phyloP scores from a whole-genome alignment of 257 asterid species.

The Euphrasia confusa region DNA sequence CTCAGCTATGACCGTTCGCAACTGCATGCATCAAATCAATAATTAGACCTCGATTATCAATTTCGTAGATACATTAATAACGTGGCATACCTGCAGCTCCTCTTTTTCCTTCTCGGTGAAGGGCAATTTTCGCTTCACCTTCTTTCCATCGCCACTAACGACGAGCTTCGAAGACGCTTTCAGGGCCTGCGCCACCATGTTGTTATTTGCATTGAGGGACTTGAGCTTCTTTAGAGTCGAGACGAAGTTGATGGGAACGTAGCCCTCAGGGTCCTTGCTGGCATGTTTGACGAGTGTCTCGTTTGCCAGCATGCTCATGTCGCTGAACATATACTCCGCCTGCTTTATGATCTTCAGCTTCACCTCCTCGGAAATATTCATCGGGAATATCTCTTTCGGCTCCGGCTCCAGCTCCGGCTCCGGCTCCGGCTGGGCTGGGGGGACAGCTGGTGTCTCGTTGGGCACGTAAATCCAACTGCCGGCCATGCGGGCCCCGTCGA shows the following conservation, averaged over 20 bases:
- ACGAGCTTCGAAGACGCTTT: slow-evolving; percentile 58
- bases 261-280: slow-evolving; percentile 74
- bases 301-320: slow-evolving; percentile 92
- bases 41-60: not conserved
- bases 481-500: slow-evolving; percentile 29
- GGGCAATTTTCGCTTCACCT: slow-evolving; percentile 62
- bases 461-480: slow-evolving; percentile 45
- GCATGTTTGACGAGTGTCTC: slow-evolving; percentile 78
- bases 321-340: slow-evolving; percentile 96
- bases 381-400: no score
- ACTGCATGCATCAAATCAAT: slow-evolving; percentile 35
- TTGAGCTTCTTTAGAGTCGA: slow-evolving; percentile 84
- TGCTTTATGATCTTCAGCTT: no score
- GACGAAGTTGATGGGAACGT: slow-evolving; percentile 66
- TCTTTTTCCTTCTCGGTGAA: slow-evolving; percentile 83
- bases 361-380: not conserved
- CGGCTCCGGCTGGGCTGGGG: no score
- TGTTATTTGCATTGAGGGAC: slow-evolving; percentile 64
- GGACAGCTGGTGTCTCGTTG: no score
- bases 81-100: slow-evolving; percentile 64
- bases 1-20: slow-evolving; percentile 83
- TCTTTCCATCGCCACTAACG: slow-evolving; percentile 83
- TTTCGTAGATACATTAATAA: no score
- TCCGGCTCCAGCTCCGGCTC: no score
- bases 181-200: slow-evolving; percentile 77